phyloP scores from a whole-genome alignment of 768 basidiomycete genomes.

The Russula lepida region DNA sequence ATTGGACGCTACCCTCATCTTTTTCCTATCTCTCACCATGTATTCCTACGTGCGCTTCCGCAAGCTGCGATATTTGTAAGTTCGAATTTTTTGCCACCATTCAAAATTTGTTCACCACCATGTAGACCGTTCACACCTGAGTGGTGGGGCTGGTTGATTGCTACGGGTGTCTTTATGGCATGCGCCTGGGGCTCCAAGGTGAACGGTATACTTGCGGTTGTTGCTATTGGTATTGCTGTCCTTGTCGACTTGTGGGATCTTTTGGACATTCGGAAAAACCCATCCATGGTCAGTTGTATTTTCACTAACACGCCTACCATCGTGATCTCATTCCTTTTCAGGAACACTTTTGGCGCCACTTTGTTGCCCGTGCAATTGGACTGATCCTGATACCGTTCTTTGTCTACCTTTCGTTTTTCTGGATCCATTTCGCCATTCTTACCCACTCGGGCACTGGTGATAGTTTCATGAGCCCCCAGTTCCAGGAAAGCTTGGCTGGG shows the following conservation, averaged over 20 bases:
- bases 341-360: conserved; percentile 81
- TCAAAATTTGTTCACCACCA: conserved; percentile 9
- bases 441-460: conserved; percentile 88
- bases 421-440: conserved; percentile 85
- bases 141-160: conserved; percentile 93
- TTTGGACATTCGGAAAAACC: conserved; percentile 73
- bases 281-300: conserved; percentile 47
- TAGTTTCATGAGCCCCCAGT: conserved; percentile 93
- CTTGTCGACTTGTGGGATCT: conserved; percentile 92
- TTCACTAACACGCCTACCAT: background rate
- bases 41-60: conserved; percentile 91
- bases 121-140: conserved; percentile 73
- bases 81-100: conserved; percentile 7
- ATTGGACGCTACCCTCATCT: conserved; percentile 86
- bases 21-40: conserved; percentile 93
- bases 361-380: conserved; percentile 73
- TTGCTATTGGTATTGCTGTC: conserved; percentile 85
- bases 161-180: conserved; percentile 90
- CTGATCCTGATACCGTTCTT: conserved; percentile 84
- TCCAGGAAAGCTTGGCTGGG: conserved; percentile 90
- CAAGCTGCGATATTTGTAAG: conserved; percentile 83
- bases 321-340: conserved; percentile 2
- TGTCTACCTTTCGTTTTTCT: conserved; percentile 94
- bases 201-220: conserved; percentile 88
- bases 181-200: conserved; percentile 98